phyloP scores from a whole-genome alignment of 140 eudicot species.

The Oenanthe javanica region DNA sequence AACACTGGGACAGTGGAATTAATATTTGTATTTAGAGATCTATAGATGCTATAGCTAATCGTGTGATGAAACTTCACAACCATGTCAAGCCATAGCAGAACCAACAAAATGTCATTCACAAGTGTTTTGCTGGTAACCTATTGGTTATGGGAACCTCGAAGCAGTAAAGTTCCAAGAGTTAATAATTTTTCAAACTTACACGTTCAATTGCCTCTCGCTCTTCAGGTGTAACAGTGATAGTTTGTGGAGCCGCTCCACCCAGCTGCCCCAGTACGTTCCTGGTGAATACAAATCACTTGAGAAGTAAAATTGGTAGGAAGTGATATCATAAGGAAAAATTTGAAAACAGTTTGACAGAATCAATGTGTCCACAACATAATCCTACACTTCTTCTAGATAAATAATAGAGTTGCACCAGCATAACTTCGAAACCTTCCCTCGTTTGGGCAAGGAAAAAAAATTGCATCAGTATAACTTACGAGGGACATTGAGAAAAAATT shows the following conservation, averaged over 20 bases:
- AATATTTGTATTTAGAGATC: neutral
- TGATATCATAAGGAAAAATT: neutral
- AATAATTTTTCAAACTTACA: constrained; percentile 24
- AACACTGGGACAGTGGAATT: neutral
- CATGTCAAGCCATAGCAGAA: neutral
- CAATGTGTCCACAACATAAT: neutral
- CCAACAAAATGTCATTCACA: neutral
- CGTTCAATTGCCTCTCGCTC: constrained; percentile 70
- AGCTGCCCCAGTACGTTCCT: constrained; percentile 48
- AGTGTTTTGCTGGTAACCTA: neutral
- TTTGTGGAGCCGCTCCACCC: constrained; percentile 49
- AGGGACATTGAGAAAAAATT: neutral
- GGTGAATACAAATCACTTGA: neutral
- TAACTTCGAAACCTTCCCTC: neutral
- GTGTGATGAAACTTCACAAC: neutral
- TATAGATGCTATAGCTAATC: neutral
- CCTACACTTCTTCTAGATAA: neutral
- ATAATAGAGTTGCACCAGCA: neutral
- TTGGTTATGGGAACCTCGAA: neutral
- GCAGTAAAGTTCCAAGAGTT: neutral
- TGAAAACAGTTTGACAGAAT: neutral
- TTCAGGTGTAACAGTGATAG: constrained; percentile 66
- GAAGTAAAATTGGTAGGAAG: neutral
- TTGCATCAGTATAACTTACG: too few species aligned
- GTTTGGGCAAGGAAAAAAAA: neutral